phyloP scores from a whole-genome alignment of 805 yeast species.

The Candida berthetii region DNA sequence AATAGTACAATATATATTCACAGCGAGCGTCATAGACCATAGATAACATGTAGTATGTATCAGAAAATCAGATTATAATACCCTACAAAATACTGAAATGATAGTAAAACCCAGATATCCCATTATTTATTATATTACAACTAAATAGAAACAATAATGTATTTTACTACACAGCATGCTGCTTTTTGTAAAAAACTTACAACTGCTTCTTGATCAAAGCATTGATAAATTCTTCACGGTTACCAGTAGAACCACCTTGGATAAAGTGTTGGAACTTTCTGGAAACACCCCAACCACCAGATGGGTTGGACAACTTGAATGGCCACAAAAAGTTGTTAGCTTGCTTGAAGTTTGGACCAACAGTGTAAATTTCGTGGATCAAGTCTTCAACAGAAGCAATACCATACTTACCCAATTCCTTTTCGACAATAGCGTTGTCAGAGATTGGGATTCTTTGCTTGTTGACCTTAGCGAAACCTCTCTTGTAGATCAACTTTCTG shows the following conservation, averaged over 20 bases:
- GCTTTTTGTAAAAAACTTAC: constrained; percentile 7
- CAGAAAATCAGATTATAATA: no score
- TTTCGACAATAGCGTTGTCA: constrained; percentile 87
- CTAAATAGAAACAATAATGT: not conserved
- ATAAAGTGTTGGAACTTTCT: constrained; percentile 96
- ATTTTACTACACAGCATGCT: not conserved
- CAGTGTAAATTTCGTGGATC: constrained; percentile 93
- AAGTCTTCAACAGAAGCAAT: constrained; percentile 87
- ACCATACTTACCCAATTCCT: constrained; percentile 87
- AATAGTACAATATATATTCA: no score
- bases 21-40: no score
- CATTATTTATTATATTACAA: not conserved
- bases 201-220: constrained; percentile 63
- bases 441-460: constrained; percentile 89
- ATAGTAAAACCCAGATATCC: not conserved
- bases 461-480: constrained; percentile 97
- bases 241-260: constrained; percentile 98
- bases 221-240: constrained; percentile 95
- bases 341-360: constrained; percentile 98
- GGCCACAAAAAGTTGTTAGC: constrained; percentile 98
- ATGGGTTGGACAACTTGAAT: constrained; percentile 94
- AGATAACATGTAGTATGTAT: no score
- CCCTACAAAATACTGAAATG: no score
- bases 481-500: constrained; percentile 92
- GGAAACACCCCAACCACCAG: constrained; percentile 96